Evolutionary conservation across 257 asterid genomes (phyloP).

Genomic region (Cordia subcordata): DNA sequence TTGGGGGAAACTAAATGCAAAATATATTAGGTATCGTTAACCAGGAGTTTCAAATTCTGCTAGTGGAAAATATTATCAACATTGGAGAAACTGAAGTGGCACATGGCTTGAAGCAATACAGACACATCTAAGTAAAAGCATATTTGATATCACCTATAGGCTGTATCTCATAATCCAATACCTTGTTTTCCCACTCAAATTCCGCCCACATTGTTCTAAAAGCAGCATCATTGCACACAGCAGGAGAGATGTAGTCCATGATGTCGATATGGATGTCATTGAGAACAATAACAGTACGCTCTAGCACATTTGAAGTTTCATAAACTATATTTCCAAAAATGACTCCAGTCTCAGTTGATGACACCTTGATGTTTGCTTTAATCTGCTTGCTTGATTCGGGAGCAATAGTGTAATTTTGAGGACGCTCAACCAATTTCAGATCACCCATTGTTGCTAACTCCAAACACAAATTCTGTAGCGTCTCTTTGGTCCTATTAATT

Average conservation of each 20-base stretch:
- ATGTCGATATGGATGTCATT: slow-evolving; percentile 96
- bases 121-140: no score
- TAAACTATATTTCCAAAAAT: slow-evolving; percentile 92
- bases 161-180: slow-evolving; percentile 13
- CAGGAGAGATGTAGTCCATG: slow-evolving; percentile 97
- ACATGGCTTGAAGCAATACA: no score
- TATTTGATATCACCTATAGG: no score
- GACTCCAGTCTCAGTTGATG: slow-evolving; percentile 96
- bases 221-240: slow-evolving; percentile 83
- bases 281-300: slow-evolving; percentile 81
- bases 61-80: neutral
- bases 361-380: slow-evolving; percentile 90
- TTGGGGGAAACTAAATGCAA: no score
- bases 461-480: slow-evolving; percentile 90
- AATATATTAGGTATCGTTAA: no score
- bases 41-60: no score
- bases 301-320: slow-evolving; percentile 88
- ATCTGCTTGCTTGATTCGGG: slow-evolving; percentile 94
- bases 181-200: slow-evolving; percentile 99
- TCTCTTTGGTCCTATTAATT: slow-evolving; percentile 86
- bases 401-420: slow-evolving; percentile 85
- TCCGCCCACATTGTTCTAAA: slow-evolving; percentile 98
- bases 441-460: slow-evolving; percentile 98
- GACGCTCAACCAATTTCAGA: slow-evolving; percentile 94
- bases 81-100: neutral